Conservation (phyloP, 139 green algal species). For the Dunaliella primolecta region DNA sequence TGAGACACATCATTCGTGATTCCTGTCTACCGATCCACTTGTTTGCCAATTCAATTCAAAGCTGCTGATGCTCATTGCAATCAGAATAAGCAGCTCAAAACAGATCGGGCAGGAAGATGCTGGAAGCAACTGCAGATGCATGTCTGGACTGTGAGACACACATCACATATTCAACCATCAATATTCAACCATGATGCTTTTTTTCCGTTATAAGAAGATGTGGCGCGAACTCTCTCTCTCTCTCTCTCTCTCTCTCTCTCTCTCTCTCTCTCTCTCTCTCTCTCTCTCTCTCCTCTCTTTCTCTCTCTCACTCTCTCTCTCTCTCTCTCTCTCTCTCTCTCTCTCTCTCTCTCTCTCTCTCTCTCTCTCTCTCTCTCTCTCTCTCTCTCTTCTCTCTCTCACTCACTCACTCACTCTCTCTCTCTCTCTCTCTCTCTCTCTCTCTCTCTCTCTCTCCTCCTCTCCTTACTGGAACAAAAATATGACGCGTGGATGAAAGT, state of each 20-base stretch:
- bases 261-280: neutral
- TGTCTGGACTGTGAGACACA: too few relatives aligned
- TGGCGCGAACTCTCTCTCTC: neutral
- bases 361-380: neutral
- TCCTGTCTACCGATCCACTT: too few relatives aligned
- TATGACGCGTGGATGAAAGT: too few relatives aligned
- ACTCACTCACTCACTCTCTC: neutral
- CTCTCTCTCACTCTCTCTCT: neutral
- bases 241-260: neutral
- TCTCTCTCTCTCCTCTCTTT: neutral
- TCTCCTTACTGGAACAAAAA: neutral
- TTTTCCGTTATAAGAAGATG: neutral
- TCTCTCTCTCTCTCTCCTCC: neutral
- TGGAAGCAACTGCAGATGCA: too few relatives aligned
- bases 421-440: neutral
- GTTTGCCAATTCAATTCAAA: too few relatives aligned
- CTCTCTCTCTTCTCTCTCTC: neutral
- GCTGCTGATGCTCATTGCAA: neutral
- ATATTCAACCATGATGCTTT: neutral
- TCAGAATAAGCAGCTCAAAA: neutral
- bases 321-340: neutral
- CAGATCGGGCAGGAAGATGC: too few relatives aligned
- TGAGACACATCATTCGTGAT: too few relatives aligned
- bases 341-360: neutral
- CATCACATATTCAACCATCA: neutral